Base-by-base conservation (phyloP, 441 rosid species). In the Arabidopsis hybrid region DNA sequence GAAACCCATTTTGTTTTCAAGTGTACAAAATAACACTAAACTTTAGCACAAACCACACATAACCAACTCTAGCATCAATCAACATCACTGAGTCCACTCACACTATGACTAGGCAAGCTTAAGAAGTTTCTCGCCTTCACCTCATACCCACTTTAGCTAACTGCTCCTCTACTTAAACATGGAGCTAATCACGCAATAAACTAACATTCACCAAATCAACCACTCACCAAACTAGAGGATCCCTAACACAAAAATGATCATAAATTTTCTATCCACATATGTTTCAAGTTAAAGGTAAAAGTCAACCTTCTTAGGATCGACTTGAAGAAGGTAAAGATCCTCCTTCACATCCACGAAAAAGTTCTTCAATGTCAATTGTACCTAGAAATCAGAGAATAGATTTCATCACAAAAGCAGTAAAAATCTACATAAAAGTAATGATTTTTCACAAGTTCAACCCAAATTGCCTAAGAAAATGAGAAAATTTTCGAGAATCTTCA, bases 261-360 rank as follows among this genome's bases (percentile, higher is more conserved):
- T 39, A 58, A 8, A 36, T 21, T 21, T 21, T 21, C 26, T 21
- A 21, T 21, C 26, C 26, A 21, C 26, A 21, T 21, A 21, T 21
- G 26, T 21, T 45, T 5, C 60, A 61, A 69, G 57, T 1, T 26
- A 21, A 38, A 69, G 59, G 40, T 64, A 10, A 72, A 18, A 3
- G 65, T 50, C n/a, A 73, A 91, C 99, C 92, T 84, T 91, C 67
- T 83, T 84, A 65, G 89, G 86, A 58, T 89, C 97, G 70, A 91
- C 62, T 72, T 89, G 96, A 43, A 94, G 91, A 73, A 94, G 93
- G 77, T 83, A 87, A 64, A 94, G 85, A 45, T 91, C 96, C 38
- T 65, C 78, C 67, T 86, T 80, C 34, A 75, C 58, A 60, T 86
- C 77, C 60, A 83, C 50, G 87, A 91, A 94, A 74, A 91, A 90